Conservation (phyloP, 345 rosid genomes). For the Physaria fendleri region DNA sequence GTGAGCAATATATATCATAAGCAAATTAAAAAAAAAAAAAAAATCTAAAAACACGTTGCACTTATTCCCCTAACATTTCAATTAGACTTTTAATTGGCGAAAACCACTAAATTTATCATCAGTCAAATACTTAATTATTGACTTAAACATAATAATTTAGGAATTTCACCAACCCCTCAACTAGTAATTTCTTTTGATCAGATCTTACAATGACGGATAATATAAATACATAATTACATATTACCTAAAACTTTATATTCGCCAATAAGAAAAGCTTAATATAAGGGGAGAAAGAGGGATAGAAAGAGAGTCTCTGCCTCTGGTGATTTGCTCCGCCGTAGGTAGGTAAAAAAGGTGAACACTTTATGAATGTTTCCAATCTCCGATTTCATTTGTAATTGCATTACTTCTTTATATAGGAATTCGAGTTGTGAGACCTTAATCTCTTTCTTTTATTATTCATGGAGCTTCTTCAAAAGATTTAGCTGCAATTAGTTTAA, state of each 20-base stretch:
- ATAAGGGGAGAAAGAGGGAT: background rate
- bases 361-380: conserved; percentile 16
- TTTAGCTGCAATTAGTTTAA: background rate
- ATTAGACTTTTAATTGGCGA: background rate
- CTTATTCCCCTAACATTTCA: background rate
- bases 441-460: background rate
- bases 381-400: conserved; percentile 16
- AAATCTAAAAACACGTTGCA: background rate
- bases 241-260: background rate
- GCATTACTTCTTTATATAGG: conserved; percentile 1
- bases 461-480: background rate
- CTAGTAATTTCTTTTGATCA: background rate
- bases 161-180: conserved; percentile 7
- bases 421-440: background rate
- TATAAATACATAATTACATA: background rate
- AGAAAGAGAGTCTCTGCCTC: conserved; percentile 6
- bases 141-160: background rate
- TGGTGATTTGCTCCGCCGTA: conserved; percentile 22
- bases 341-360: conserved; percentile 14
- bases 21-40: no score
- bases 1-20: background rate
- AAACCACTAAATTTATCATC: background rate
- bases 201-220: background rate
- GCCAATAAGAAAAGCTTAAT: background rate
- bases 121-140: background rate